These are phyloP conservation scores for Phytophthora sojae DNA, from an alignment of 352 stramenopile species.

Conservation along the genomic window DNA sequence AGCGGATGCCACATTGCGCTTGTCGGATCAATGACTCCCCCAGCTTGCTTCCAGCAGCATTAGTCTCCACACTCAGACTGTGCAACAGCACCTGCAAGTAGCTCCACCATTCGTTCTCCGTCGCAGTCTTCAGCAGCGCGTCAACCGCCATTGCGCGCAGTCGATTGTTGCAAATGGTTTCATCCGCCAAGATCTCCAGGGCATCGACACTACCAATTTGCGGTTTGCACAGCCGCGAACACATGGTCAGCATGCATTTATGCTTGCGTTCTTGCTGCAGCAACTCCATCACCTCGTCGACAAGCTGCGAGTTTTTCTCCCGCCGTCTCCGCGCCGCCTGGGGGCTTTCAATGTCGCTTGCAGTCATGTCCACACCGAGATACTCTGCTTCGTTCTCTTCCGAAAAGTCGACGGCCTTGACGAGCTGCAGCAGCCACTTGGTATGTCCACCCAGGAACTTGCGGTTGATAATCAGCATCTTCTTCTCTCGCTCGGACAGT, in stretches of 20 bases:
- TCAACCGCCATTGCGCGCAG: slow-evolving; percentile 73
- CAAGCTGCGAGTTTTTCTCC: slow-evolving; percentile 44
- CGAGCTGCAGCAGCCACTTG: slow-evolving; percentile 87
- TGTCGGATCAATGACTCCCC: slow-evolving; percentile 75
- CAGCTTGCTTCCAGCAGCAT: slow-evolving; percentile 67
- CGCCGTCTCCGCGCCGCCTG: slow-evolving; percentile 12
- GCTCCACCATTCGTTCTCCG: slow-evolving; percentile 83
- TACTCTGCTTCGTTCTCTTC: slow-evolving; percentile 59
- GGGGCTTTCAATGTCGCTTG: slow-evolving; percentile 30
- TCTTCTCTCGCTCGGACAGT: slow-evolving; percentile 75
- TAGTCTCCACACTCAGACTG: slow-evolving; percentile 75
- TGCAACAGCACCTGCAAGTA: slow-evolving; percentile 80
- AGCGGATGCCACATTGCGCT: slow-evolving; percentile 79
- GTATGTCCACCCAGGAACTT: slow-evolving; percentile 78
- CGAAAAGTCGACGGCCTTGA: slow-evolving; percentile 84
- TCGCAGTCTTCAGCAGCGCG: slow-evolving; percentile 67
- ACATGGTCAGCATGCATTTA: slow-evolving; percentile 92
- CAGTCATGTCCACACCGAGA: slow-evolving; percentile 25
- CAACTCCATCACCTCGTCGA: slow-evolving; percentile 69
- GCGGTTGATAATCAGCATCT: slow-evolving; percentile 84
- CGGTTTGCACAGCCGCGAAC: slow-evolving; percentile 77
- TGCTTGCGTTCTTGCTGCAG: slow-evolving; percentile 71
- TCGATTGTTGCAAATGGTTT: slow-evolving; percentile 64
- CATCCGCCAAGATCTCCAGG: slow-evolving; percentile 78
- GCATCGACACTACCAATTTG: slow-evolving; percentile 82